These are phyloP conservation scores for Fusarium domesticum DNA, from an alignment of 2,329 filamentous ascomycete genomes.

Conservation along the genomic window DNA sequence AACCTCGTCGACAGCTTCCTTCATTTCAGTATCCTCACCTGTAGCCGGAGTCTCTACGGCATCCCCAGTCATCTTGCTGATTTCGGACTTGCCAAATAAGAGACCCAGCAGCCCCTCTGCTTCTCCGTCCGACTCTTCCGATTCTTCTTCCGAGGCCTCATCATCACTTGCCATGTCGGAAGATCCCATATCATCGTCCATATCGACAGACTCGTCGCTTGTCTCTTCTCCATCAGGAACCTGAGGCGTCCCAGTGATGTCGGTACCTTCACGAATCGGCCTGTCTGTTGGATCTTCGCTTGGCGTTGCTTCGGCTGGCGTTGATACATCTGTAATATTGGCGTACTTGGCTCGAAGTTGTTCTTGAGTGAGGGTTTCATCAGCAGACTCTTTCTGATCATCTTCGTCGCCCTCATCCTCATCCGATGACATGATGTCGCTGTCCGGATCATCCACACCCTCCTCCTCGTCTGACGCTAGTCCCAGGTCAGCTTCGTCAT, in stretches of 20 bases:
- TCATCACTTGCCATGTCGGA: slow-evolving; percentile 49
- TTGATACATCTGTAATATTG: slow-evolving; percentile 54
- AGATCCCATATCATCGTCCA: slow-evolving; percentile 64
- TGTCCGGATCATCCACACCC: slow-evolving; percentile 42
- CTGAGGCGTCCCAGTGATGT: slow-evolving; percentile 19
- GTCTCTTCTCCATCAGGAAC: slow-evolving; percentile 41
- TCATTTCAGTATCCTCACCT: slow-evolving; percentile 26
- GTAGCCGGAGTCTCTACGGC: slow-evolving; percentile 23
- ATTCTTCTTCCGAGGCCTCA: slow-evolving; percentile 42
- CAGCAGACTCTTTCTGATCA: slow-evolving; percentile 50
- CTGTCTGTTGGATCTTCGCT: slow-evolving; percentile 24
- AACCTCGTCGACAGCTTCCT: slow-evolving; percentile 9
- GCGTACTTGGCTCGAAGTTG: slow-evolving; percentile 68
- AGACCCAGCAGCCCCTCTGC: slow-evolving; percentile 52
- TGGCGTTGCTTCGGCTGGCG: slow-evolving; percentile 21
- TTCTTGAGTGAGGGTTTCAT: slow-evolving; percentile 66
- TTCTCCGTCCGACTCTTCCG: slow-evolving; percentile 45
- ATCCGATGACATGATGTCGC: slow-evolving; percentile 58
- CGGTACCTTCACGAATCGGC: slow-evolving; percentile 24
- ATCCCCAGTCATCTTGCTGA: slow-evolving; percentile 50
- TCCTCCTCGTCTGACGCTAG: slow-evolving; percentile 39
- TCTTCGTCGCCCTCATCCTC: slow-evolving; percentile 61
- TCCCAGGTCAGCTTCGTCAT: slow-evolving; percentile 33
- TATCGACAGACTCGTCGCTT: slow-evolving; percentile 64
- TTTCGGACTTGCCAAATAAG: slow-evolving; percentile 57